Base-by-base conservation (phyloP, 106 monocot species). In the Hemerocallis citrina region DNA sequence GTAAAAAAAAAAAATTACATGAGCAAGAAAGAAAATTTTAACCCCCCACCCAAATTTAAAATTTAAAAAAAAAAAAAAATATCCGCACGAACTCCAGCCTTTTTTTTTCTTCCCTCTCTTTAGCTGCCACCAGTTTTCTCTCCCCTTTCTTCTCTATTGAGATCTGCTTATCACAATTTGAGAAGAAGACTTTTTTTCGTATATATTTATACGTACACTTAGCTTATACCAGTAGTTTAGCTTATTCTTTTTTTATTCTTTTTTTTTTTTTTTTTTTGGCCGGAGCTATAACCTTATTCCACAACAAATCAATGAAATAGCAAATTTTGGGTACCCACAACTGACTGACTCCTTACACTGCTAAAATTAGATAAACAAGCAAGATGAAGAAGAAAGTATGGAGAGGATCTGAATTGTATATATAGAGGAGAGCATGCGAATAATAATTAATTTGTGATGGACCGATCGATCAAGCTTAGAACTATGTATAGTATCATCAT, bases 271-370 rank as follows among this genome's bases (percentile, higher is more conserved):
- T 38, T 11, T 38, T 38, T 45, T 3, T 59, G 47, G 25, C 35
- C 31, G 47, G 16, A 19, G n/a, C n/a, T 39, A 7, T n/a, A 38
- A 6, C 44, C 44, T 74, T 74, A 67, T 75, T 75, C 74, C 66
- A 66, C 61, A 75, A 75, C 62, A 75, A 75, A 63, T 68, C 43
- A 63, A 75, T 68, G 52, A 55, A 75, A 44, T 34, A 43, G 30
- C 16, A 64, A 59, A 52, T 22, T 5, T 8, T 6, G 25, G 47
- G 19, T 5, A n/a, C 11, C 44, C 16, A 45, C 6, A 7, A 45
- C 44, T 45, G 16, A 3, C 12, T 11, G 12, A 45, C 44, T 45
- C 6, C 12, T 8, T 45, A 45, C 12, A n/a, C n/a, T n/a, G n/a
- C n/a, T 45, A 45, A 45, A 11, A 38, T 45, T 45, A 38, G 44